phyloP scores from a whole-genome alignment of 2,329 filamentous ascomycete genomes.

The Diplodia scrobiculata region DNA sequence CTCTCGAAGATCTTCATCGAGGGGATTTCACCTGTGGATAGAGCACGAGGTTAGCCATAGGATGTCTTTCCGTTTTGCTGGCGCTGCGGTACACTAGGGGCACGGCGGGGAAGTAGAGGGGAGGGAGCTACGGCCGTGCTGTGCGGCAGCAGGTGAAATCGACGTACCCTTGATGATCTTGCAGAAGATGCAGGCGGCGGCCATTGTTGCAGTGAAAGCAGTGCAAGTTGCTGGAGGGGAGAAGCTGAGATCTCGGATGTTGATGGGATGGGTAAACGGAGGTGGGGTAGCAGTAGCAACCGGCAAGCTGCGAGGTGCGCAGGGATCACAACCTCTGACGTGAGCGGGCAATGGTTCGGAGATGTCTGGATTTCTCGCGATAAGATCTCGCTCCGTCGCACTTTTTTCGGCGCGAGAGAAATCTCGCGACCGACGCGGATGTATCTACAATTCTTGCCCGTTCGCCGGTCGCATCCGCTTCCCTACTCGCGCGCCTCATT shows the following conservation, averaged over 20 bases:
- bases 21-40: conserved; percentile 78
- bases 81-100: not conserved
- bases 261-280: conserved; percentile 9
- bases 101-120: not conserved
- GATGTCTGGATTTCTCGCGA: conserved; percentile 13
- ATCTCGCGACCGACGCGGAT: conserved; percentile 10
- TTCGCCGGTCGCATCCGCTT: conserved; percentile 8
- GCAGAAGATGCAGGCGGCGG: conserved; percentile 89
- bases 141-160: not conserved
- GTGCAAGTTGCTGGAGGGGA: not conserved
- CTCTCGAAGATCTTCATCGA: conserved; percentile 95
- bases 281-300: conserved; percentile 22
- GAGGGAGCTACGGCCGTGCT: not conserved
- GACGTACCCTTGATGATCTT: conserved; percentile 86
- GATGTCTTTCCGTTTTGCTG: not conserved
- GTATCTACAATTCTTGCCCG: not conserved
- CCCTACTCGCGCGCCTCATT: conserved; percentile 19
- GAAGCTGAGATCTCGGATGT: conserved; percentile 1
- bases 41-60: conserved; percentile 22
- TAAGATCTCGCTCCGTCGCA: not conserved
- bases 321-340: conserved; percentile 13
- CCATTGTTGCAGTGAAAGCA: conserved; percentile 12
- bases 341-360: not conserved
- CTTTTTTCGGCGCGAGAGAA: not conserved
- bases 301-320: not conserved